Conservation (phyloP, 768 basidiomycete genomes). For the Mycena floridula region DNA sequence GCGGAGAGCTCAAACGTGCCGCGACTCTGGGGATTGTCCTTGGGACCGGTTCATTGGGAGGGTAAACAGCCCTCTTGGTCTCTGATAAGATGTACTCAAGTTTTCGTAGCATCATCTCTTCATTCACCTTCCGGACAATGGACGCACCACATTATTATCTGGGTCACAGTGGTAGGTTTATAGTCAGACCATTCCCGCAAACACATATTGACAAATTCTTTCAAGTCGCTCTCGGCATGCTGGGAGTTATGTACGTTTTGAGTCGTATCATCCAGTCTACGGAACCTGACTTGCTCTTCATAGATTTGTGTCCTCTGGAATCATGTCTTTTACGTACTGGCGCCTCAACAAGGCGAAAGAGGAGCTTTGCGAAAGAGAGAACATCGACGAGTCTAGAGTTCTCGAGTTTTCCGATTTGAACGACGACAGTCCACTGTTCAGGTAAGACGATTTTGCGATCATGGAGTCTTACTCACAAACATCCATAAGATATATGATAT, state of each 20-base stretch:
- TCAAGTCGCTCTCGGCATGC: background rate
- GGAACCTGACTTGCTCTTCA: background rate
- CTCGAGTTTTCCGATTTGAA: conserved; percentile 32
- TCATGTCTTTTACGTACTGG: conserved; percentile 31
- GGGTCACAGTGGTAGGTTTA: background rate
- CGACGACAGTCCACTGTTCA: conserved; percentile 37
- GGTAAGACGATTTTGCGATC: too few relatives aligned
- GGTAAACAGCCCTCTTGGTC: conserved; percentile 11
- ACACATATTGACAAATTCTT: background rate
- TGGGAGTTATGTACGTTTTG: background rate
- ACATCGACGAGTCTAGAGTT: conserved; percentile 21
- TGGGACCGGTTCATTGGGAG: conserved; percentile 37
- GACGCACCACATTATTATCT: background rate
- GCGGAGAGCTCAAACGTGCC: conserved; percentile 25
- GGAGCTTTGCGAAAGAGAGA: conserved; percentile 23
- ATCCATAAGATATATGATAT: too few relatives aligned
- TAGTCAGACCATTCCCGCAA: background rate
- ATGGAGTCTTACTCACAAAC: too few relatives aligned
- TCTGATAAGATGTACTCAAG: background rate
- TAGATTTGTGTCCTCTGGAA: conserved; percentile 26
- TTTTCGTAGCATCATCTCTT: conserved; percentile 22
- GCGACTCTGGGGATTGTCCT: conserved; percentile 37
- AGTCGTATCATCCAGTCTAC: background rate
- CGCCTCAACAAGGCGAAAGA: conserved; percentile 33
- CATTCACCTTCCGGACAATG: conserved; percentile 14